phyloP scores from a whole-genome alignment of 202 grass and related monocot species.

The Alloteropsis angusta region DNA sequence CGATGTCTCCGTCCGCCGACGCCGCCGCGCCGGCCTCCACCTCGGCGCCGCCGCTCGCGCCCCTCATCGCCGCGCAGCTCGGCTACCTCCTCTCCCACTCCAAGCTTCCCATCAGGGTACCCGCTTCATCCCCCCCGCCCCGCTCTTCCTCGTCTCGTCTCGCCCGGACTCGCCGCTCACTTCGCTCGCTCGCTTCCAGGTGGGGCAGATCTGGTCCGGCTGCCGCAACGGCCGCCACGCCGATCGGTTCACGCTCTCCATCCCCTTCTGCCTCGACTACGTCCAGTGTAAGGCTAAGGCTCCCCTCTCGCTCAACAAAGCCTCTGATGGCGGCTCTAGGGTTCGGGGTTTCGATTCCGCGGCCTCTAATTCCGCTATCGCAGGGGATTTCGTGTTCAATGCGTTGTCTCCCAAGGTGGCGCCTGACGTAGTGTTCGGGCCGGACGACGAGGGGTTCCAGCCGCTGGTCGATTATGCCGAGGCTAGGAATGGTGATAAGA shows the following conservation, averaged over 20 bases:
- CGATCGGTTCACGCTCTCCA: conserved; percentile 71
- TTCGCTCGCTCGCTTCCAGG: conserved; percentile 25
- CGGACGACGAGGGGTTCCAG: conserved; percentile 61
- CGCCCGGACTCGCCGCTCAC: not conserved
- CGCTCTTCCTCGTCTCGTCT: not conserved
- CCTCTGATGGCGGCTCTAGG: conserved; percentile 10
- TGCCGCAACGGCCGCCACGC: conserved; percentile 50
- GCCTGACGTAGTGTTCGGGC: conserved; percentile 70
- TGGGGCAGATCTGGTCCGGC: conserved; percentile 70
- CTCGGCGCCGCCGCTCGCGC: conserved; percentile 30
- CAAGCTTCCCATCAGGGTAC: conserved; percentile 64
- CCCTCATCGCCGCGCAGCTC: conserved; percentile 69
- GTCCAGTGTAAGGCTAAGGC: conserved; percentile 76
- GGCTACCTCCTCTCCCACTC: conserved; percentile 59
- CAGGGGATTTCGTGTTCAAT: conserved; percentile 92
- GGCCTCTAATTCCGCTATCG: conserved; percentile 8
- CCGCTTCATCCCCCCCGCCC: not conserved
- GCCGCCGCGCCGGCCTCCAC: conserved; percentile 15
- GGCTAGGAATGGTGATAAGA: conserved; percentile 30
- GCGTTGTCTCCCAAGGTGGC: conserved; percentile 50
- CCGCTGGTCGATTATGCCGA: conserved; percentile 39
- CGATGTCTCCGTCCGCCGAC: conserved; percentile 34
- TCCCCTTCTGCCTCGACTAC: conserved; percentile 98
- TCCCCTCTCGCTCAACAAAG: not conserved
- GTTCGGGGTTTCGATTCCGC: not conserved